phyloP scores from a whole-genome alignment of 805 yeast genomes.

The Suhomyces sp. region DNA sequence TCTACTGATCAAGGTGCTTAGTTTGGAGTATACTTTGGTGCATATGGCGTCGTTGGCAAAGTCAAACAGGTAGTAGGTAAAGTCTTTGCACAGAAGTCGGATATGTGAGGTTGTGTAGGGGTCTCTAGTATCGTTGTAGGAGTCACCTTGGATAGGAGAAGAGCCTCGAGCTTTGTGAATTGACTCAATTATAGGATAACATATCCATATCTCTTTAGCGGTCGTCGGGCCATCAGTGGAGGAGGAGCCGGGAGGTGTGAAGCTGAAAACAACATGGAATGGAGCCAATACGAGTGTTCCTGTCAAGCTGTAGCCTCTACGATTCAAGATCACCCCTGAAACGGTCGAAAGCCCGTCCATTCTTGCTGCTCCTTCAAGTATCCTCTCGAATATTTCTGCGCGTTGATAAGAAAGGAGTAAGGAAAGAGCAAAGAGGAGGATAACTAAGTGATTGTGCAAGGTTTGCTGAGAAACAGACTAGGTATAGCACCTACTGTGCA shows the following conservation, averaged over 20 bases:
- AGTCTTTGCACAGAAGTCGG: slow-evolving; percentile 79
- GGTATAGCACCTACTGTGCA: too few species aligned
- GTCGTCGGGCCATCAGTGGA: background rate
- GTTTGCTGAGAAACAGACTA: too few species aligned
- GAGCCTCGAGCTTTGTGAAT: slow-evolving; percentile 59
- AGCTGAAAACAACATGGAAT: slow-evolving; percentile 40
- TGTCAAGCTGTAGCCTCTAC: slow-evolving; percentile 35
- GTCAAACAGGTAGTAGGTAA: slow-evolving; percentile 75
- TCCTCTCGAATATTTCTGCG: background rate
- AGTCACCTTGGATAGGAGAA: slow-evolving; percentile 6
- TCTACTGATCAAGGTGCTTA: slow-evolving; percentile 63
- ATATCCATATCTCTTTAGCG: slow-evolving; percentile 77
- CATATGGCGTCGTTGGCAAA: slow-evolving; percentile 59
- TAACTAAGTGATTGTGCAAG: too few species aligned
- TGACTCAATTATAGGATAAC: slow-evolving; percentile 77
- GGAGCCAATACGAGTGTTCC: slow-evolving; percentile 39
- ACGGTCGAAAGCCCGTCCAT: slow-evolving; percentile 19
- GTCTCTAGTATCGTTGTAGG: slow-evolving; percentile 17
- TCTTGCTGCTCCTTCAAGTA: background rate
- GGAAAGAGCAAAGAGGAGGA: too few species aligned
- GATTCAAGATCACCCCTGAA: slow-evolving; percentile 35
- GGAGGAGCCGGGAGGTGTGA: slow-evolving; percentile 12
- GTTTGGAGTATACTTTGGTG: slow-evolving; percentile 67
- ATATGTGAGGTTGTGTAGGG: slow-evolving; percentile 50
- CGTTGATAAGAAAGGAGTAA: background rate